Evolutionary conservation across 805 yeast species (phyloP).

Genomic region (Ogataea ganodermae): DNA sequence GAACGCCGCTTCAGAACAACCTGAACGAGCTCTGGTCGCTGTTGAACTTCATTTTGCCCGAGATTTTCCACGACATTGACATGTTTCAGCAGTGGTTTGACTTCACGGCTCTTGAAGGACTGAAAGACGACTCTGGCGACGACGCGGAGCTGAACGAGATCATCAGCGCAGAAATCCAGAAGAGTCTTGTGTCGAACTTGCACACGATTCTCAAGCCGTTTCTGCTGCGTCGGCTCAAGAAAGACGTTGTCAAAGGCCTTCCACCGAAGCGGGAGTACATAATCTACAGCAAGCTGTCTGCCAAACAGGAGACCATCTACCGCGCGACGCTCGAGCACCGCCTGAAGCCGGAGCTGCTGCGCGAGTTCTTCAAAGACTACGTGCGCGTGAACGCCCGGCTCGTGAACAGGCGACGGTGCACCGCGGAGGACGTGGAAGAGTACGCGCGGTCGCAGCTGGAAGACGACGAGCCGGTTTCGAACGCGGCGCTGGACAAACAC

Average conservation of each 20-base stretch:
- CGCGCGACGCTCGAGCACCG: constrained; percentile 45
- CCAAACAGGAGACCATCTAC: constrained; percentile 57
- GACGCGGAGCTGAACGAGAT: constrained; percentile 45
- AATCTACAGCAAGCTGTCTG: constrained; percentile 68
- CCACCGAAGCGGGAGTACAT: constrained; percentile 92
- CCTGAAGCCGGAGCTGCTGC: constrained; percentile 46
- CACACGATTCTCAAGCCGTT: constrained; percentile 92
- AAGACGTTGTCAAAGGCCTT: constrained; percentile 63
- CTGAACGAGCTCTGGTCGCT: constrained; percentile 90
- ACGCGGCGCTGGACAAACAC: constrained; percentile 17
- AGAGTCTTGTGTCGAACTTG: constrained; percentile 67
- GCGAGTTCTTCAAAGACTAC: constrained; percentile 53
- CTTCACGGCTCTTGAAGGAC: constrained; percentile 57
- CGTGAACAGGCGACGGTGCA: constrained; percentile 17
- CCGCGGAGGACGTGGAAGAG: constrained; percentile 38
- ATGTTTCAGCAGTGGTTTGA: constrained; percentile 95
- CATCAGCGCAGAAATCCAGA: constrained; percentile 59
- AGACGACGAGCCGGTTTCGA: constrained; percentile 12
- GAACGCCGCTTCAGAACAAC: constrained; percentile 96
- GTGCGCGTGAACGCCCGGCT: constrained; percentile 41
- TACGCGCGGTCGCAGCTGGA: constrained; percentile 38
- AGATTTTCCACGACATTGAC: constrained; percentile 86
- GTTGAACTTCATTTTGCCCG: constrained; percentile 88
- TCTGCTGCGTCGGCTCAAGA: constrained; percentile 76
- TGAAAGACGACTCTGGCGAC: constrained; percentile 31